Percentiles rank a stretch among this genome's conserved stretches.
Evolutionary conservation across 306 rosid genomes (phyloP).

Genomic region (Cicer cuneatum): DNA sequence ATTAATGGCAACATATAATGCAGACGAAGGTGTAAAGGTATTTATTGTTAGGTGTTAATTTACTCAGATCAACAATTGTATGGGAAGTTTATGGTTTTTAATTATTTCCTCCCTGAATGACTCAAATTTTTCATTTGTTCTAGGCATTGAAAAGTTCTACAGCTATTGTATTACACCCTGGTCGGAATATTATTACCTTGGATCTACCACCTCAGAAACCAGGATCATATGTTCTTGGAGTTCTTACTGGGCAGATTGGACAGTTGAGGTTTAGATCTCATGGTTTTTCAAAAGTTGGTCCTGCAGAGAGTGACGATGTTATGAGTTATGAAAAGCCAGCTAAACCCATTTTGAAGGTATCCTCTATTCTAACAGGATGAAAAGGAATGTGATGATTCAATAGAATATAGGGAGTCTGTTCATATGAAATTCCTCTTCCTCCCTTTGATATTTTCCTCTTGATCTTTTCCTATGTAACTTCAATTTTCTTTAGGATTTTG

Average conservation of each 20-base stretch:
- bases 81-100: constrained; percentile 33
- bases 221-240: constrained; percentile 97
- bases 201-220: constrained; percentile 96
- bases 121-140: constrained; percentile 44
- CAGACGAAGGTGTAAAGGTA: constrained; percentile 98
- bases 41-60: constrained; percentile 41
- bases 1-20: constrained; percentile 76
- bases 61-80: constrained; percentile 37
- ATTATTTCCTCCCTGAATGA: constrained; percentile 36
- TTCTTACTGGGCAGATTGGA: constrained; percentile 95
- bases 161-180: constrained; percentile 82
- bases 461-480: constrained; percentile 9
- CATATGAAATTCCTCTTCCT: constrained; percentile 32
- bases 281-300: constrained; percentile 93
- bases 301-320: constrained; percentile 90
- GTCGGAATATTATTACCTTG: constrained; percentile 86
- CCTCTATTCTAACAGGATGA: constrained; percentile 40
- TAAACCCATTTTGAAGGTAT: constrained; percentile 91
- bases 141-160: constrained; percentile 84
- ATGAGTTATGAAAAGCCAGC: constrained; percentile 98
- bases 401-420: constrained; percentile 12
- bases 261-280: constrained; percentile 91
- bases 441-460: constrained; percentile 43
- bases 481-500: constrained; percentile 27
- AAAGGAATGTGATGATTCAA: constrained; percentile 29